phyloP scores from a whole-genome alignment of 305 asterid species.

The Solanum hybrid region DNA sequence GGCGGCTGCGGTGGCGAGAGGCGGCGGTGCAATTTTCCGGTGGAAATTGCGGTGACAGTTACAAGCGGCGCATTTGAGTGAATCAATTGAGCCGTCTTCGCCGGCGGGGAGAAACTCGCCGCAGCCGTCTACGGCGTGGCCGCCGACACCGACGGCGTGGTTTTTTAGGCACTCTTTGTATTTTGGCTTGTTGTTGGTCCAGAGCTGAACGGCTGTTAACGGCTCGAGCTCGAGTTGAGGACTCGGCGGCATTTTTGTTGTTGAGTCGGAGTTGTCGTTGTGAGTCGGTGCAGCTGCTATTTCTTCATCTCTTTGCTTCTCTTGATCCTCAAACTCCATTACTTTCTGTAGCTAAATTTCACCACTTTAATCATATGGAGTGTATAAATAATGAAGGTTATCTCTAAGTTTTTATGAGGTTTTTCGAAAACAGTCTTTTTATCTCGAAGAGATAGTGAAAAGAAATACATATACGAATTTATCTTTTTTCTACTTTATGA shows the following conservation, averaged over 20 bases:
- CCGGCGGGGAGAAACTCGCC: slow-evolving; percentile 34
- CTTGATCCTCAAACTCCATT: neutral
- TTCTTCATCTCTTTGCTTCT: neutral
- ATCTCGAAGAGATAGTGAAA: neutral
- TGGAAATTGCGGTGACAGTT: slow-evolving; percentile 34
- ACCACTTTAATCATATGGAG: neutral
- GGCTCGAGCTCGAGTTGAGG: neutral
- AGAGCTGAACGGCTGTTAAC: neutral
- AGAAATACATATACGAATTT: rapidly evolving
- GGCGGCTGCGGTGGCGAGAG: neutral
- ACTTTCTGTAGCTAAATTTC: neutral
- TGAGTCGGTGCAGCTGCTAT: neutral
- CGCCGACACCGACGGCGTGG: slow-evolving; percentile 33
- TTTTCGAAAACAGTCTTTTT: neutral
- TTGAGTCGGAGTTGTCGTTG: neutral
- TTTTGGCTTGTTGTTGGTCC: neutral
- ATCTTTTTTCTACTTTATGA: too few species aligned
- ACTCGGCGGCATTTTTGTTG: neutral
- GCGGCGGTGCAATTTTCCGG: slow-evolving; percentile 10
- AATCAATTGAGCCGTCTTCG: slow-evolving; percentile 26
- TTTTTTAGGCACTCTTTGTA: slow-evolving; percentile 30
- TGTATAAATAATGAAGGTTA: neutral
- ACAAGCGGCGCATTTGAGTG: slow-evolving; percentile 32
- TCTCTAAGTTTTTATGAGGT: neutral
- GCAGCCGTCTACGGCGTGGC: slow-evolving; percentile 34